Evolutionary conservation across 768 basidiomycete genomes (phyloP).

Genomic region (Leccinum uliginosum): DNA sequence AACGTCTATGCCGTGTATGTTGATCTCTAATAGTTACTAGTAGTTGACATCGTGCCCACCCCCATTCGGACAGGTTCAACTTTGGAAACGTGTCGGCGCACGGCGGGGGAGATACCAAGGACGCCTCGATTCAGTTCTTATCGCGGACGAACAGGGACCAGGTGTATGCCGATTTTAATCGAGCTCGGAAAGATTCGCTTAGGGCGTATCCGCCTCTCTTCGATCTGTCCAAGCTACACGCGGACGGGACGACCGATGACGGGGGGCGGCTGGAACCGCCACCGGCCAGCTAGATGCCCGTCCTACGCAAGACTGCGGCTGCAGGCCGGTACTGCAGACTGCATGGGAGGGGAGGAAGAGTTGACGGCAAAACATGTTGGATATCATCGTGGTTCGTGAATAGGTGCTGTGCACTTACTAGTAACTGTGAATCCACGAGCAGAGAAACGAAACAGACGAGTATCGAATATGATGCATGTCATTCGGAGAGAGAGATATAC

Average conservation of each 20-base stretch:
- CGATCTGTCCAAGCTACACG: constrained; percentile 15
- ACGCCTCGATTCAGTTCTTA: constrained; percentile 40
- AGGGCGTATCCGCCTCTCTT: constrained; percentile 20
- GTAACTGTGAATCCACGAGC: not conserved
- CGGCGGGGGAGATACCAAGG: constrained; percentile 13
- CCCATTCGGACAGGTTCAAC: constrained; percentile 43
- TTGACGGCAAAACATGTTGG: not conserved
- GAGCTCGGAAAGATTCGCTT: constrained; percentile 10
- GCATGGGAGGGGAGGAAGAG: not conserved
- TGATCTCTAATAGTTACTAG: no score
- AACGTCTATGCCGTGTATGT: constrained; percentile 43
- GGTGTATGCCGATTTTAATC: constrained; percentile 29
- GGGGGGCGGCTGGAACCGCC: constrained; percentile 18
- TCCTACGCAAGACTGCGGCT: not conserved
- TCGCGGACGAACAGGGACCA: constrained; percentile 33
- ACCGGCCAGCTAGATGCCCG: not conserved
- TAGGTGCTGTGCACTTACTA: not conserved
- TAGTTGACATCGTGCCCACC: no score
- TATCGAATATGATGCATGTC: not conserved
- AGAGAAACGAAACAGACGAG: not conserved
- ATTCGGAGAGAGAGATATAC: constrained; percentile 1
- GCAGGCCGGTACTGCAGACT: not conserved
- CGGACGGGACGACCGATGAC: constrained; percentile 19
- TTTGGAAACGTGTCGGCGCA: constrained; percentile 34
- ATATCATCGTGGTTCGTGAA: not conserved